phyloP scores from a whole-genome alignment of 140 eudicot species.

The Erigeron philadelphicus region DNA sequence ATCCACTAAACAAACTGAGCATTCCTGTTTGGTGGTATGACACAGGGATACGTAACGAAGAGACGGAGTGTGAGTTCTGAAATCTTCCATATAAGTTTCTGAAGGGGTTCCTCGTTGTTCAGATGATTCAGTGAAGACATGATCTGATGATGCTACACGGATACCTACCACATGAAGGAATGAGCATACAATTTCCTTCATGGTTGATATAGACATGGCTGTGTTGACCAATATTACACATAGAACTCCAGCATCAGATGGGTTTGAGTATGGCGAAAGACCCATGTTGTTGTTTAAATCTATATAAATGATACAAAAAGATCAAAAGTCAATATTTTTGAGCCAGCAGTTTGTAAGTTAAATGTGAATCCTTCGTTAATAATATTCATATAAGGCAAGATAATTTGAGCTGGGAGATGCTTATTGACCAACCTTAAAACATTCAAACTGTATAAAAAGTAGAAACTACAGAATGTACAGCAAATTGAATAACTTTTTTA shows the following conservation, averaged over 20 bases:
- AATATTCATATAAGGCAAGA: too few relatives aligned
- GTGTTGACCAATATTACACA: constrained; percentile 69
- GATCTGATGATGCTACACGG: constrained; percentile 37
- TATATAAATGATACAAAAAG: constrained; percentile 11
- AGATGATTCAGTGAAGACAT: constrained; percentile 30
- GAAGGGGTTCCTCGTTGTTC: constrained; percentile 43
- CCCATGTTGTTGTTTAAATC: constrained; percentile 49
- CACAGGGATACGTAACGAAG: constrained; percentile 42
- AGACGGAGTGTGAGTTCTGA: constrained; percentile 53
- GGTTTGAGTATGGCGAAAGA: constrained; percentile 57
- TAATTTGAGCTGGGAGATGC: background rate
- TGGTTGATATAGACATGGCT: constrained; percentile 52
- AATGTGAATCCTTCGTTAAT: too few relatives aligned
- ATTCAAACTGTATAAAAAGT: constrained; percentile 1
- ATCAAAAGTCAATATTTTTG: background rate
- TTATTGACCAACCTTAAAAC: constrained; percentile 12
- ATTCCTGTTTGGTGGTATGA: constrained; percentile 36
- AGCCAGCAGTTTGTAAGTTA: background rate
- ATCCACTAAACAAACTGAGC: constrained; percentile 66
- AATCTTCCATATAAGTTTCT: constrained; percentile 59
- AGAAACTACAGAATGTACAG: background rate
- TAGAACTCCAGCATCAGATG: constrained; percentile 70
- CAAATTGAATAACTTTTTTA: background rate
- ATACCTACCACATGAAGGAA: constrained; percentile 58
- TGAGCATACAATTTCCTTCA: constrained; percentile 50